A percentile compares a stretch with the other conserved stretches of the same genome.
These are phyloP conservation scores for Panicum virgatum DNA, from an alignment of 202 grass and related monocot genomes.

Conservation along the genomic window DNA sequence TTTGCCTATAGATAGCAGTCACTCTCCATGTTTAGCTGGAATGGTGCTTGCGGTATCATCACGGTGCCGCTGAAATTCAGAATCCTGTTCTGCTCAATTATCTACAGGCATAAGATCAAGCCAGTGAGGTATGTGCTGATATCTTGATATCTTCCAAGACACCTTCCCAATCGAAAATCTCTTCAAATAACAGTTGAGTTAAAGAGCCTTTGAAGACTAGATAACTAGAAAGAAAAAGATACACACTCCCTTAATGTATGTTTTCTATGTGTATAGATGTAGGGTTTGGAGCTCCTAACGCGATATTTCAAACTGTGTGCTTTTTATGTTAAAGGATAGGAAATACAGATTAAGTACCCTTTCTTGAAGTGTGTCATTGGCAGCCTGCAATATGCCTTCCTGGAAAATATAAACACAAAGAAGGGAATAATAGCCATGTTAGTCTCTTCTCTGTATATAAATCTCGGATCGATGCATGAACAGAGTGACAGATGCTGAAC, in stretches of 20 bases:
- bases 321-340: neutral
- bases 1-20: conserved; percentile 36
- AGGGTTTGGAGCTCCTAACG: neutral
- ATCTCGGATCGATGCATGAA: neutral
- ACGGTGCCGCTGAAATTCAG: neutral
- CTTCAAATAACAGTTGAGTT: neutral
- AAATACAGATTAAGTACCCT: conserved; percentile 51
- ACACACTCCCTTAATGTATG: neutral
- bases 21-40: conserved; percentile 23
- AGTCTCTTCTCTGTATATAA: conserved; percentile 2
- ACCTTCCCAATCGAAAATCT: neutral
- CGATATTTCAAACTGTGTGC: neutral
- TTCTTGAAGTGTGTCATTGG: conserved; percentile 75
- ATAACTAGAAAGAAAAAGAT: neutral
- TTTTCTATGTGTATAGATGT: neutral
- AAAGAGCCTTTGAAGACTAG: neutral
- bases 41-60: conserved; percentile 38
- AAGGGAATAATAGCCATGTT: neutral
- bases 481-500: conserved; percentile 7
- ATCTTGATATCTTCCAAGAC: neutral
- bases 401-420: conserved; percentile 41
- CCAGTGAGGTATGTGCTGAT: neutral
- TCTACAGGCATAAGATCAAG: conserved; percentile 26
- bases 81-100: conserved; percentile 45
- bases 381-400: conserved; percentile 71